Base-by-base conservation (phyloP, 2,329 filamentous ascomycete species). In the Chaetothyriales sp. region DNA sequence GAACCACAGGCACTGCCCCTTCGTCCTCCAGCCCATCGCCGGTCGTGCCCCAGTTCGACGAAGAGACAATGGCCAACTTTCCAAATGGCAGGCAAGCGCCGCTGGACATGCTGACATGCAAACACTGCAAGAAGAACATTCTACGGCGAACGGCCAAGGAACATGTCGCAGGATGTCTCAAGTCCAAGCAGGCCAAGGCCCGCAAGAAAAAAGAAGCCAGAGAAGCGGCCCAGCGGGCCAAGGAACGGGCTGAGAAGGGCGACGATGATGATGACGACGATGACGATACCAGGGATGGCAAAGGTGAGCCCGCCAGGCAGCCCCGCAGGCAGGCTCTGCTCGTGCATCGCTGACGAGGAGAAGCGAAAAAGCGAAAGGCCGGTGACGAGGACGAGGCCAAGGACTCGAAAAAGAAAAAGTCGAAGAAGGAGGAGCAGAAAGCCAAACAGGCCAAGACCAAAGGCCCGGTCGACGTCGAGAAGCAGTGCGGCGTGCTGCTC, bases 371-470 rank as follows among this genome's bases (percentile, higher is more conserved):
- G 50, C 55, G 58, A 46, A 63, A 61, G 51, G 57, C 56, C 20
- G 59, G 61, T 25, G 60, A 49, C 43, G 69, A 63, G 12, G 67
- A 86, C 58, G 74, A 76, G 10, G 32, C 10, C 81, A 74, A 70
- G 19, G 71, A 89, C 59, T 76, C 78, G n/a, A 92, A 92, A 69
- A 92, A 90, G 67, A 79, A 81, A 57, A 94, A 94, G 73, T 95
- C 94, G 73, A 94, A 94, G 73, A 94, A 94, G 70, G 87, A 95
- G 55, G 87, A 94, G 62, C 82, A 83, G 1, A 93, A 93, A 65
- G 75, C 81, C 18, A 94, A 93, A 68, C 74, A 78, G 1, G 77
- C 86, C 0, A 95, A 95, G 62, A 83, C 85, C 0, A 94, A 93
- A 73, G 87, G 87, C 0, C 89, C 89, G 2, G 89, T 95, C 43